Base-by-base conservation (phyloP, 1,284 basidiomycete genomes). In the Ceratobasidium sp. region DNA sequence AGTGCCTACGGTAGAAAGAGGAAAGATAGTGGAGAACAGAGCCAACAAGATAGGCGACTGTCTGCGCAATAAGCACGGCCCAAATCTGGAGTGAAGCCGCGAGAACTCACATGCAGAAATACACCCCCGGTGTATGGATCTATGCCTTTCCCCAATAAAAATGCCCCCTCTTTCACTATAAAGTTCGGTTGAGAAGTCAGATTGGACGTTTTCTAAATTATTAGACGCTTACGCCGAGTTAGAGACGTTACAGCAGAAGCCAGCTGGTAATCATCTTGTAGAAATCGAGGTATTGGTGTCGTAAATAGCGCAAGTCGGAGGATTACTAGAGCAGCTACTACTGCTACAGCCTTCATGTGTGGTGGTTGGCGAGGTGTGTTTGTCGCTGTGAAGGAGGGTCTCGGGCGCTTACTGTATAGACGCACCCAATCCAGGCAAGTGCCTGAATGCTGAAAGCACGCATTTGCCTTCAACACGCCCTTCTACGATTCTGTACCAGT, bases 91-190 rank as follows among this genome's bases (percentile, higher is more conserved):
- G 2, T 67, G 76, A 20, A 35, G 54, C 18, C 23, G 59, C n/a
- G 54, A 44, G 50, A 71, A 82, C 90, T 79, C 85, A 96, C 95
- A 84, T 96, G 95, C 82, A 93, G 89, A 82, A 96, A 95, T 14
- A 91, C 86, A 1, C 94, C 94, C 64, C 94, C 95, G 77, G 91
- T 89, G 82, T 98, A 98, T 35, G 96, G 96, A 82, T 97, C 90
- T 41, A 94, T 86, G 4, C 90, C 90, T 84, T 92, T 87, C 48
- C 88, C 85, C 80, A 91, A 91, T 16, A 97, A 88, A 84, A 92
- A 95, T 10, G 96, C 88, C 1, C 96, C 96, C 84, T 98, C 96
- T 82, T 91, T 90, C 78, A 98, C 96, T 97, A 80, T 35, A 7
- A 35, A 57, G 71, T 59, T 50, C 38, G 68, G 55, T 77, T 68